Percentiles rank a stretch among this genome's conserved stretches.
Evolutionary conservation across 495 filamentous ascomycete genomes (phyloP).

Genomic region (Penicillium mononematosum): DNA sequence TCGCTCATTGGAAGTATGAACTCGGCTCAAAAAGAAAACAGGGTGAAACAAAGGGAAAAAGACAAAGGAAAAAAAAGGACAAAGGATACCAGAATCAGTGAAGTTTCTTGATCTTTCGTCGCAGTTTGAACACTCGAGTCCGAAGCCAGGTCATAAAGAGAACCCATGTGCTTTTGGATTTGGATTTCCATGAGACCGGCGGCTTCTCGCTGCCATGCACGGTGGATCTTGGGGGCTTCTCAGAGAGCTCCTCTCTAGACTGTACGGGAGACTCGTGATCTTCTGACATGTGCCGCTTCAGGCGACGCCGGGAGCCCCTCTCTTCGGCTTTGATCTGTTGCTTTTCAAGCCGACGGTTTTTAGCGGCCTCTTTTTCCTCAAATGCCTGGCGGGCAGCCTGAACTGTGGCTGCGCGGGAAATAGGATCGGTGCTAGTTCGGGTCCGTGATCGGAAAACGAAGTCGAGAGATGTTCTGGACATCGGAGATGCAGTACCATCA

Average conservation of each 20-base stretch:
- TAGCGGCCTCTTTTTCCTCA: conserved; percentile 58
- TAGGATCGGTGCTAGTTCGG: conserved; percentile 47
- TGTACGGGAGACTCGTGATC: conserved; percentile 14
- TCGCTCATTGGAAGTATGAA: conserved; percentile 13
- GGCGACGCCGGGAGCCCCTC: conserved; percentile 37
- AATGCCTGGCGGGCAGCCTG: conserved; percentile 57
- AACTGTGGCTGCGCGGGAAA: conserved; percentile 52
- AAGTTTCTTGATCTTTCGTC: conserved; percentile 37
- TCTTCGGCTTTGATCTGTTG: conserved; percentile 53
- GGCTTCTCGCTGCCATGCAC: conserved; percentile 5
- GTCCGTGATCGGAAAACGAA: conserved; percentile 53
- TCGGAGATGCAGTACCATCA: conserved; percentile 47
- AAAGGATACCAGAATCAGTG: conserved; percentile 18
- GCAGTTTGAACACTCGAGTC: conserved; percentile 47
- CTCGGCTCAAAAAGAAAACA: background rate
- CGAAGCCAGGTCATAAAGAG: conserved; percentile 50
- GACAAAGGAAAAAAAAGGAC: conserved; percentile 1
- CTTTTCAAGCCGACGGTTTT: conserved; percentile 54
- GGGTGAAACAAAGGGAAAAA: conserved; percentile 1
- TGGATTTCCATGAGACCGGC: conserved; percentile 36
- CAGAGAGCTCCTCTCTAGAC: conserved; percentile 17
- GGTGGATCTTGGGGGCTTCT: conserved; percentile 14
- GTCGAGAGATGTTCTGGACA: conserved; percentile 56
- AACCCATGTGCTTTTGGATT: conserved; percentile 46
- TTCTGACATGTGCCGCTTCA: conserved; percentile 30